Evolutionary conservation across 2,329 filamentous ascomycete species (phyloP).

Genomic region (Clarireedia homoeocarpa): DNA sequence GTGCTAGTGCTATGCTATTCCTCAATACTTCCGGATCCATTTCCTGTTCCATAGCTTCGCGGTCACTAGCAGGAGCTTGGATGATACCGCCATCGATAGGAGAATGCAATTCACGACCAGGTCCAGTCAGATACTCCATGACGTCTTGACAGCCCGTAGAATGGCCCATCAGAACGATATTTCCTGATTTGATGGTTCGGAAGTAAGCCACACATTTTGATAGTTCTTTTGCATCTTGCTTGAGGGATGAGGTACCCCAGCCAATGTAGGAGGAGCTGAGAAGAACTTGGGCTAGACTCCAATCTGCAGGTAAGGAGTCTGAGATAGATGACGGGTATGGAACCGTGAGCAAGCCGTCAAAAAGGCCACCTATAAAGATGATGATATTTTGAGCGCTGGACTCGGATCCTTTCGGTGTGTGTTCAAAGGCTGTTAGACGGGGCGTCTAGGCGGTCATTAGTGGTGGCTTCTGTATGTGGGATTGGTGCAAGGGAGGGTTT

Average conservation of each 20-base stretch:
- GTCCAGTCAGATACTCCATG: conserved; percentile 50
- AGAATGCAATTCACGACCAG: conserved; percentile 30
- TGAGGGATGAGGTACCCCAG: conserved; percentile 38
- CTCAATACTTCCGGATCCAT: conserved; percentile 32
- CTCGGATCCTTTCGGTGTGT: conserved; percentile 17
- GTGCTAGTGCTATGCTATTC: conserved; percentile 31
- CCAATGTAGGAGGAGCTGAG: conserved; percentile 34
- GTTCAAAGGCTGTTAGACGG: conserved; percentile 29
- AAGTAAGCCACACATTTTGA: conserved; percentile 42
- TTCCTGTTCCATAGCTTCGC: conserved; percentile 42
- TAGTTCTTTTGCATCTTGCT: conserved; percentile 41
- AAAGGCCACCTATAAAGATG: conserved; percentile 47
- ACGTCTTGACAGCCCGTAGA: conserved; percentile 63
- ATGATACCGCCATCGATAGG: conserved; percentile 54
- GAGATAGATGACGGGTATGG: conserved; percentile 38
- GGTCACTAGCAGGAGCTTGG: conserved; percentile 57
- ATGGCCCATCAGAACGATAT: conserved; percentile 61
- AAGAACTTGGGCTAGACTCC: conserved; percentile 40
- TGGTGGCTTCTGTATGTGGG: background rate
- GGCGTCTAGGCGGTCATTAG: conserved; percentile 16
- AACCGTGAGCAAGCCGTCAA: conserved; percentile 43
- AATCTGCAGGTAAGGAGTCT: conserved; percentile 28
- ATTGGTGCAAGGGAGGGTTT: background rate
- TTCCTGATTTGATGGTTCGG: conserved; percentile 34
- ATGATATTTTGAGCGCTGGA: conserved; percentile 35